Evolutionary conservation across 345 rosid species (phyloP).

Genomic region (Arabis alpina): DNA sequence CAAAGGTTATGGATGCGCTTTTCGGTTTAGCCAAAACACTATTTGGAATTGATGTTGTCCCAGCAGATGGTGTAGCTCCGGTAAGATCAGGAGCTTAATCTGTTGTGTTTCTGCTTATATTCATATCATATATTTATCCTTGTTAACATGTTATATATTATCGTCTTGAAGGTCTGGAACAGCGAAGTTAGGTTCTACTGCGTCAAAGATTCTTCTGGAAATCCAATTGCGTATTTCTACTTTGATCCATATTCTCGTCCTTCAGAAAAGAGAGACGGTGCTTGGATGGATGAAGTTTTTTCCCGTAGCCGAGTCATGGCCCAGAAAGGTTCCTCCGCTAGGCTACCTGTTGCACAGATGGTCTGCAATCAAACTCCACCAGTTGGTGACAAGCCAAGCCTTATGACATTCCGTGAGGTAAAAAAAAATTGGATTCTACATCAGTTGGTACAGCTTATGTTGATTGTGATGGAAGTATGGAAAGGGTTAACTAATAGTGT

Average conservation of each 20-base stretch:
- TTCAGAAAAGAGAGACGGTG: slow-evolving; percentile 84
- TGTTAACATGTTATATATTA: slow-evolving; percentile 32
- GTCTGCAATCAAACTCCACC: slow-evolving; percentile 98
- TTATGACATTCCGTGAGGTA: slow-evolving; percentile 97
- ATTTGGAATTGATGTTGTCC: slow-evolving; percentile 72
- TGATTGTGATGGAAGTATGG: not conserved
- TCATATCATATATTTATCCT: slow-evolving; percentile 9
- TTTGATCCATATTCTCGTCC: slow-evolving; percentile 98
- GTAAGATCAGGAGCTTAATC: slow-evolving; percentile 48
- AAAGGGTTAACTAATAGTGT: not conserved
- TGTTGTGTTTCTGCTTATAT: slow-evolving; percentile 11
- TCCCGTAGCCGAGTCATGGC: slow-evolving; percentile 66
- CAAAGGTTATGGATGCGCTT: slow-evolving; percentile 88
- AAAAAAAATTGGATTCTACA: slow-evolving; percentile 7
- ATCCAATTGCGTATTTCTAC: slow-evolving; percentile 84
- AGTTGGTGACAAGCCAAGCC: slow-evolving; percentile 92
- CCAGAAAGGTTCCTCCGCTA: slow-evolving; percentile 40
- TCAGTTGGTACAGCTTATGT: slow-evolving; percentile 18
- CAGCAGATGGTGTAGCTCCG: slow-evolving; percentile 95
- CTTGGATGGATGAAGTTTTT: slow-evolving; percentile 96
- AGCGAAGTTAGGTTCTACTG: slow-evolving; percentile 77
- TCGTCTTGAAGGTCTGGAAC: slow-evolving; percentile 78
- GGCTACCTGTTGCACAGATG: slow-evolving; percentile 81
- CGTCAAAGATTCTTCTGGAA: slow-evolving; percentile 81
- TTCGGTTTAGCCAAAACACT: slow-evolving; percentile 72